Conservation (phyloP, 495 filamentous ascomycete genomes). For the Cercophora samala region DNA sequence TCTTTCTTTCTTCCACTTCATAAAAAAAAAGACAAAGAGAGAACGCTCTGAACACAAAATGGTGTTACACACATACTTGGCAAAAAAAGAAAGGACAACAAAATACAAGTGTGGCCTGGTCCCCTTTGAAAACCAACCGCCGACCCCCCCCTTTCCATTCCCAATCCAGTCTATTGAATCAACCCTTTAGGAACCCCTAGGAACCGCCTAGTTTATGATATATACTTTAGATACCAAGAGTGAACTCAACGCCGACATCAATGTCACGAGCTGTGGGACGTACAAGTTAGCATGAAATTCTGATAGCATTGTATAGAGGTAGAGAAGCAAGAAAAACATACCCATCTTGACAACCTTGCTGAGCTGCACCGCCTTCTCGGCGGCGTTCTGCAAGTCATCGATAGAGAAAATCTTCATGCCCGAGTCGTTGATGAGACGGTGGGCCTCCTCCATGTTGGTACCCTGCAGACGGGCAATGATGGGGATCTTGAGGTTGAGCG, state of each 20-base stretch:
- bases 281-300: slow-evolving; percentile 11
- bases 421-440: slow-evolving; percentile 94
- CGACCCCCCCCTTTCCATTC: neutral
- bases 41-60: neutral
- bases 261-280: slow-evolving; percentile 75
- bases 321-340: slow-evolving; percentile 41
- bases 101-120: neutral
- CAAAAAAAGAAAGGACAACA: neutral
- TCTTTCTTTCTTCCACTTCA: neutral
- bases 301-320: no score
- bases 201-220: neutral
- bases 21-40: neutral
- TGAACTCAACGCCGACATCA: slow-evolving; percentile 97
- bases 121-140: neutral
- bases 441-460: slow-evolving; percentile 96
- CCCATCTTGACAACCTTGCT: slow-evolving; percentile 98
- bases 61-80: neutral
- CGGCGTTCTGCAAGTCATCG: slow-evolving; percentile 93
- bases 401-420: slow-evolving; percentile 99
- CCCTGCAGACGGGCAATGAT: slow-evolving; percentile 96
- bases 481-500: slow-evolving; percentile 90
- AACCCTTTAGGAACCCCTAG: slow-evolving; percentile 2
- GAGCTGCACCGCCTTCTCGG: slow-evolving; percentile 97
- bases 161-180: neutral
- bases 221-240: slow-evolving; percentile 75